A percentile compares a stretch with the other conserved stretches of the same genome.
These are phyloP conservation scores for Magnusiomyces magnusii DNA, from an alignment of 1,139 yeast species.

Conservation along the genomic window DNA sequence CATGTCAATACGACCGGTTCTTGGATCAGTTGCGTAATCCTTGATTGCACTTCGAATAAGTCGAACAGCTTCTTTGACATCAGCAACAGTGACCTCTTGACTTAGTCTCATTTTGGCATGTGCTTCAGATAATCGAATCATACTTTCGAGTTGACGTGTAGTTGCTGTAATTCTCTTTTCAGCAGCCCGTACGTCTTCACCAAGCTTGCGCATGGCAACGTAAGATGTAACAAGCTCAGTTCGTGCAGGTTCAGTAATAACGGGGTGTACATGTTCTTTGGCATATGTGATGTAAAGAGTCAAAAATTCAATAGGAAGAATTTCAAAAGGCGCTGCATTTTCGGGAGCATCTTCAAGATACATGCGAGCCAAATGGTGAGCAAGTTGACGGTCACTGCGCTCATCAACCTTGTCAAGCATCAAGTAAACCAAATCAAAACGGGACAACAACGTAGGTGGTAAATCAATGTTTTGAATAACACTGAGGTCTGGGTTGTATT, in stretches of 20 bases:
- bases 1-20: constrained; percentile 96
- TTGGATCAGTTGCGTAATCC: constrained; percentile 97
- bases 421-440: constrained; percentile 90
- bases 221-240: constrained; percentile 81
- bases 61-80: constrained; percentile 92
- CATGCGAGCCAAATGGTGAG: constrained; percentile 84
- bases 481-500: constrained; percentile 87
- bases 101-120: constrained; percentile 95
- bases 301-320: constrained; percentile 78
- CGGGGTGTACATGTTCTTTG: constrained; percentile 72
- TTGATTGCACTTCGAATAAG: constrained; percentile 88
- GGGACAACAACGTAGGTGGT: constrained; percentile 90
- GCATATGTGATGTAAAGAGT: constrained; percentile 90
- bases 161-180: constrained; percentile 97
- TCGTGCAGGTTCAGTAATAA: constrained; percentile 70
- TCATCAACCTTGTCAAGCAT: constrained; percentile 92
- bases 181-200: constrained; percentile 80
- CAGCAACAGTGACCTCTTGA: constrained; percentile 58
- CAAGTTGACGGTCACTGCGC: constrained; percentile 72
- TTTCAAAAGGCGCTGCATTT: constrained; percentile 55
- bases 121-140: constrained; percentile 92
- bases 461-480: constrained; percentile 92
- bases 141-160: constrained; percentile 90
- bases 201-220: constrained; percentile 89
- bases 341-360: constrained; percentile 84